A percentile compares a stretch with the other conserved stretches of the same genome.
phyloP scores from a whole-genome alignment of 768 basidiomycete genomes.

The Trametes maxima region DNA sequence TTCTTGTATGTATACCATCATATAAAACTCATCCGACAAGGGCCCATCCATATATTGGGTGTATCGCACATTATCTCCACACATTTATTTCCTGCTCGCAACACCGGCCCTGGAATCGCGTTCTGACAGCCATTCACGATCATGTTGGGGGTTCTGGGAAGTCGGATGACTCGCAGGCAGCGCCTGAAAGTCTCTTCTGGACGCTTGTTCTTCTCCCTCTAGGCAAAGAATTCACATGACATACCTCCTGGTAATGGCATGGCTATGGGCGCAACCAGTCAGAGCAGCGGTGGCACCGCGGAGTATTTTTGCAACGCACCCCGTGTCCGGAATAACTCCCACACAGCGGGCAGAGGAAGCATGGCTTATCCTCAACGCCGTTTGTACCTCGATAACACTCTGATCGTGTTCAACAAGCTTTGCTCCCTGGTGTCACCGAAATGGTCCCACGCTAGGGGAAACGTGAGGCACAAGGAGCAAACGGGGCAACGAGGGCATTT shows the following conservation, averaged over 20 bases:
- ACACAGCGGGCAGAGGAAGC: neutral
- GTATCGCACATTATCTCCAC: neutral
- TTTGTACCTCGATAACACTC: neutral
- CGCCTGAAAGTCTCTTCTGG: slow-evolving; percentile 16
- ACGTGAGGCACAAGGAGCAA: neutral
- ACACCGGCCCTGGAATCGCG: neutral
- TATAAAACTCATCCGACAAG: neutral
- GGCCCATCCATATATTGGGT: neutral
- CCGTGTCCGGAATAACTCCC: neutral
- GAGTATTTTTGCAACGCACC: slow-evolving; percentile 4
- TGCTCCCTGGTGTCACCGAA: neutral
- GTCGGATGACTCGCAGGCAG: slow-evolving; percentile 7
- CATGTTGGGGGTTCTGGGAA: neutral
- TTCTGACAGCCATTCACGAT: neutral
- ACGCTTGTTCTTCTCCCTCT: neutral
- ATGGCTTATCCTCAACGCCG: neutral
- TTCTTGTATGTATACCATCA: neutral
- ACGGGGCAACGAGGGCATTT: neutral
- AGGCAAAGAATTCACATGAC: slow-evolving; percentile 13
- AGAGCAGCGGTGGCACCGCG: neutral
- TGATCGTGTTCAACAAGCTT: neutral
- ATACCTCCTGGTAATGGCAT: neutral
- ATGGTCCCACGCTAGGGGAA: too few species aligned
- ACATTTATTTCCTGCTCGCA: neutral
- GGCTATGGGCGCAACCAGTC: neutral